Conservation (phyloP, 2,329 filamentous ascomycete species). For the Fusarium keratoplasticum region DNA sequence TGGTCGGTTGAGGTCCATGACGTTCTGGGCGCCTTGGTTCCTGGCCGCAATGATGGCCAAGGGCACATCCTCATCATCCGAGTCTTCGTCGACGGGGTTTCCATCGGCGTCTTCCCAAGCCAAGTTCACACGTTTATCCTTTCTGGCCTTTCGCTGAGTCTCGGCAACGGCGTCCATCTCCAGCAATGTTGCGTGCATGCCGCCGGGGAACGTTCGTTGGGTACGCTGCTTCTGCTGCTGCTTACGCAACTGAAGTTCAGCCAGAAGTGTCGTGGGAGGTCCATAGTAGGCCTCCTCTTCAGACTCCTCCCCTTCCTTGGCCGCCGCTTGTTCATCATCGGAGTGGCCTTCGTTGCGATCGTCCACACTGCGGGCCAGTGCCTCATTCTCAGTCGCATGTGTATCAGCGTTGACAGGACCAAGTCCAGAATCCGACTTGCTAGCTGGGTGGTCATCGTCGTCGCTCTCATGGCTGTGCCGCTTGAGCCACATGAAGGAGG, state of each 20-base stretch:
- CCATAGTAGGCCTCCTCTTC: conserved; percentile 70
- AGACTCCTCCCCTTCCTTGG: conserved; percentile 57
- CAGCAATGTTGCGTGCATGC: conserved; percentile 90
- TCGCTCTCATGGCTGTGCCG: conserved; percentile 48
- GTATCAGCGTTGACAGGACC: conserved; percentile 45
- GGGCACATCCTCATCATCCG: conserved; percentile 86
- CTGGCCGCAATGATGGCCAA: conserved; percentile 81
- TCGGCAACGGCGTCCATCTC: conserved; percentile 92
- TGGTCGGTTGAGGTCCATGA: conserved; percentile 71
- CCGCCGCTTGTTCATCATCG: conserved; percentile 50
- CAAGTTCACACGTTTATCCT: conserved; percentile 81
- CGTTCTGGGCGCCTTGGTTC: conserved; percentile 62
- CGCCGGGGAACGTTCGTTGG: conserved; percentile 73
- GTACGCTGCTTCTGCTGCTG: conserved; percentile 86
- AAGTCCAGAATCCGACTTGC: conserved; percentile 36
- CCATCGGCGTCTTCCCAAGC: conserved; percentile 84
- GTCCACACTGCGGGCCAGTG: conserved; percentile 43
- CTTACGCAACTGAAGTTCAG: conserved; percentile 92
- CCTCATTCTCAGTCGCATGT: conserved; percentile 33
- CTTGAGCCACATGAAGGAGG: conserved; percentile 63
- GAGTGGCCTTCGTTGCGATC: conserved; percentile 42
- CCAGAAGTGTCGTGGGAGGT: conserved; percentile 88
- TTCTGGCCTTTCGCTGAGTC: conserved; percentile 79
- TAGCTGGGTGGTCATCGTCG: conserved; percentile 39
- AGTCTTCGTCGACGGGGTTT: conserved; percentile 57